phyloP scores from a whole-genome alignment of 495 filamentous ascomycete genomes.

The Aspergillus olivimuriae region DNA sequence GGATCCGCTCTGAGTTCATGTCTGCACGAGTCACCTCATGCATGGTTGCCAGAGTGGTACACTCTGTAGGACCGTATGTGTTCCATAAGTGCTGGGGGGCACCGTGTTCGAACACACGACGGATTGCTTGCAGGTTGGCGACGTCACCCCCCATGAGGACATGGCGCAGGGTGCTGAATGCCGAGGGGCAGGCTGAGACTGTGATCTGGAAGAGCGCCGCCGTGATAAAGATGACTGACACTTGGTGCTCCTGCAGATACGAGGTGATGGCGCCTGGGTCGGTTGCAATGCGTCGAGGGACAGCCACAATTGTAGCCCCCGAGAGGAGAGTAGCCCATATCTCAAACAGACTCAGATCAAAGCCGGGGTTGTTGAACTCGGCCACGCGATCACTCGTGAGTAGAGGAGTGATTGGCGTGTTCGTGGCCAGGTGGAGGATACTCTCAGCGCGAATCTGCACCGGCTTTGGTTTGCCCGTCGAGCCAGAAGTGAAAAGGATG shows the following conservation, averaged over 20 bases:
- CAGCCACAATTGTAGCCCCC: neutral
- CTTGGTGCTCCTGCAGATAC: neutral
- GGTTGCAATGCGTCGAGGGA: neutral
- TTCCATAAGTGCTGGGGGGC: conserved; percentile 7
- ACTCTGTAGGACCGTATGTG: conserved; percentile 7
- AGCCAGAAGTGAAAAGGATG: conserved; percentile 9
- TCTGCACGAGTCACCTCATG: conserved; percentile 1
- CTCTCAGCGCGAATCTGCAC: conserved; percentile 1
- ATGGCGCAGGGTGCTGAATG: neutral
- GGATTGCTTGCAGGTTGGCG: neutral
- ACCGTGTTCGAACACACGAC: neutral
- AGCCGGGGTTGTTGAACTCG: conserved; percentile 2
- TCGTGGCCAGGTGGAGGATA: conserved; percentile 4
- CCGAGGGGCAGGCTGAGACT: neutral
- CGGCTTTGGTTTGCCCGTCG: conserved; percentile 2
- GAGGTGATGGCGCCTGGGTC: neutral
- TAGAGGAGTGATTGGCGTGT: neutral
- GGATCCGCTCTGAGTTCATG: neutral
- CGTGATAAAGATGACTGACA: neutral
- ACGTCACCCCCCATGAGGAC: neutral
- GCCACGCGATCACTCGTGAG: neutral
- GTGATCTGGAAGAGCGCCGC: neutral
- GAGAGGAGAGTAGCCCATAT: conserved; percentile 1
- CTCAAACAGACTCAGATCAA: conserved; percentile 3
- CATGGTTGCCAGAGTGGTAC: conserved; percentile 2